Evolutionary conservation across 1,284 basidiomycete species (phyloP).

Genomic region (Ceraceosorus bombacis): DNA sequence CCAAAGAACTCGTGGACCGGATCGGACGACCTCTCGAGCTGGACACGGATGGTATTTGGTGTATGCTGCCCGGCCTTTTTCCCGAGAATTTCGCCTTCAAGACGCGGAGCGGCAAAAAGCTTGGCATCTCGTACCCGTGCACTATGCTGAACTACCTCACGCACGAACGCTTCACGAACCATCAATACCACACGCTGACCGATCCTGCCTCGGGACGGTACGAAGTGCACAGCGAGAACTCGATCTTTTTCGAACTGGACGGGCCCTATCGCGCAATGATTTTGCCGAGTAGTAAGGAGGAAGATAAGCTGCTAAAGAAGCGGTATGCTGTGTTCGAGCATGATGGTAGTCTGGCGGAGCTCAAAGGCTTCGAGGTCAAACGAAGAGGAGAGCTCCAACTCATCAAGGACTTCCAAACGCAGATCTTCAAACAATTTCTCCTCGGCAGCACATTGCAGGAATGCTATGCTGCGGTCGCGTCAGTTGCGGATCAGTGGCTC

Average conservation of each 20-base stretch:
- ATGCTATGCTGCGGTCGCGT: conserved; percentile 88
- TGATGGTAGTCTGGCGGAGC: conserved; percentile 88
- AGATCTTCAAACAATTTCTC: conserved; percentile 96
- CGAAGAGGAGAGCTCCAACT: conserved; percentile 94
- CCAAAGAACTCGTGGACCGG: conserved; percentile 86
- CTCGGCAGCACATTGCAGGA: conserved; percentile 86
- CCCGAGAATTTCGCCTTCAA: conserved; percentile 98
- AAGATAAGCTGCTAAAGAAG: conserved; percentile 97
- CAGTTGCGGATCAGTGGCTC: conserved; percentile 93
- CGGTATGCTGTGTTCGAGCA: conserved; percentile 99
- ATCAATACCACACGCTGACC: conserved; percentile 87
- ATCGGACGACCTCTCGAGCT: conserved; percentile 94
- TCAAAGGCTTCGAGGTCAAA: conserved; percentile 99
- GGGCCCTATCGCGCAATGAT: conserved; percentile 99
- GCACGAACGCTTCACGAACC: conserved; percentile 88
- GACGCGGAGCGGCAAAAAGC: conserved; percentile 75
- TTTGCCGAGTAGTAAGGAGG: conserved; percentile 95
- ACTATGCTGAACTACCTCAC: conserved; percentile 99
- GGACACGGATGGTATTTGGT: conserved; percentile 99
- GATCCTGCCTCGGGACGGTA: conserved; percentile 77
- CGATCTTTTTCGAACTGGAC: conserved; percentile 99
- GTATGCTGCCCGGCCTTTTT: conserved; percentile 96
- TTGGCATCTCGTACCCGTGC: conserved; percentile 93
- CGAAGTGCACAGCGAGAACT: conserved; percentile 85
- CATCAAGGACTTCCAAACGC: conserved; percentile 99